Evolutionary conservation across 345 rosid genomes (phyloP), one percentile per base, ranked within the genome.

Genomic region (Rhodamnia argentea): DNA sequence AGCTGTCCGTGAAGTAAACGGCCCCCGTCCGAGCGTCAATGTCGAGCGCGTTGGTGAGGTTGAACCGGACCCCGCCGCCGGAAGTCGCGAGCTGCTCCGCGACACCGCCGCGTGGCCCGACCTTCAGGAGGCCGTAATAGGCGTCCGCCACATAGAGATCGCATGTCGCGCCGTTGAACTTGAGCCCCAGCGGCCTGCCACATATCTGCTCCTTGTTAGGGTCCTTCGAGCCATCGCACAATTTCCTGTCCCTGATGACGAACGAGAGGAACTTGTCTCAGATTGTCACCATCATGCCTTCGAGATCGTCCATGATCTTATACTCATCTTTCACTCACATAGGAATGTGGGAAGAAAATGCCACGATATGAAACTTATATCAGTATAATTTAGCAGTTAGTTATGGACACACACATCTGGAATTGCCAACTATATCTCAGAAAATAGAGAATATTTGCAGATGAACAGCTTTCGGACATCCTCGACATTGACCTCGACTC

Each of bases 71-170:
- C 5, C 96, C 94, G 1, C 88, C 88, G 3, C 89, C 90, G 1
- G 89, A 87, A 81, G 84, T 40, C 4, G 86, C 91, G 0, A 94
- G 89, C 64, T 64, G 89, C 13, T 27, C 78, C 27, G 94, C 94
- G 13, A 75, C 85, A 4, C 94, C 94, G 4, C 94, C 94, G 3
- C 60, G 1, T 23, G 89, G 91, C 10, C 93, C 92, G 2, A 92
- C 94, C 44, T 56, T 86, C 13, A 92, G 70, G 3, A 94, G 88
- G 24, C 96, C 96, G 22, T 84, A 89, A 83, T 92, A 94, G 13
- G 96, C 96, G 50, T 94, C 96, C 13, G 94, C 96, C 4, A 94
- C 86, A 83, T 90, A 94, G 37, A 94, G 92, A n/a, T 92, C 91
- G 15, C 96, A 92, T 2, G 92, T 92, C 60, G 10, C 27, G 1